Evolutionary conservation across 1,139 yeast species (phyloP), one percentile per base, ranked within the genome.

Genomic region (Candida smagusa): DNA sequence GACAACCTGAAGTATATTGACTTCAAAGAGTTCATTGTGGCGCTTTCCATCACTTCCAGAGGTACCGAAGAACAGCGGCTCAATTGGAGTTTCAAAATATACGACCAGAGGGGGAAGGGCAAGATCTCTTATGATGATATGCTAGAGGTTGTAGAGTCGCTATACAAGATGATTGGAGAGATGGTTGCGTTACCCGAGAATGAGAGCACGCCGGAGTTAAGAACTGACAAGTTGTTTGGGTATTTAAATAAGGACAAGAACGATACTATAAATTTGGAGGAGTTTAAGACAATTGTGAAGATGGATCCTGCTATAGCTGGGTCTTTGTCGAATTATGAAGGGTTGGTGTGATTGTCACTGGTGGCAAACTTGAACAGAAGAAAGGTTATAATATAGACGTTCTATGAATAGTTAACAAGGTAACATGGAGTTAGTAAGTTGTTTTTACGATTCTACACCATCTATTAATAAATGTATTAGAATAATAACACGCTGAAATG

Each of bases 161-260:
- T 92, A 28, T 92, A 92, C 60, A 86, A 86, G 61, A 89, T 94
- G 97, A 84, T 92, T 41, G 99, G 98, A 0, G 76, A 90, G 2
- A 90, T 90, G 95, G 96, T 90, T 44, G 81, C 83, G 45, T 70
- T 90, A 38, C 89, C 90, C 6, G 92, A 81, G n/a, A 96, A 89
- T 55, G 97, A 90, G 53, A 78, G 80, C 36, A 89, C 97, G 0
- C 98, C 98, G 0, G 97, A 90, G 51, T 68, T 80, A 49, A 74
- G 97, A 43, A 89, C 89, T 2, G 77, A 80, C 40, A 89, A 89
- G 68, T 81, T 92, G 41, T 92, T 94, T 64, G 68, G 61, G 30
- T 63, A 79, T 41, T 74, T 88, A 74, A 87, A 81, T 45, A 85
- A 86, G 56, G 79, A 84, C 53, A 68, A 74, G 41, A 79, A 84